Conservation (phyloP, 208 protist species). For the Herpetomonas tarakana region DNA sequence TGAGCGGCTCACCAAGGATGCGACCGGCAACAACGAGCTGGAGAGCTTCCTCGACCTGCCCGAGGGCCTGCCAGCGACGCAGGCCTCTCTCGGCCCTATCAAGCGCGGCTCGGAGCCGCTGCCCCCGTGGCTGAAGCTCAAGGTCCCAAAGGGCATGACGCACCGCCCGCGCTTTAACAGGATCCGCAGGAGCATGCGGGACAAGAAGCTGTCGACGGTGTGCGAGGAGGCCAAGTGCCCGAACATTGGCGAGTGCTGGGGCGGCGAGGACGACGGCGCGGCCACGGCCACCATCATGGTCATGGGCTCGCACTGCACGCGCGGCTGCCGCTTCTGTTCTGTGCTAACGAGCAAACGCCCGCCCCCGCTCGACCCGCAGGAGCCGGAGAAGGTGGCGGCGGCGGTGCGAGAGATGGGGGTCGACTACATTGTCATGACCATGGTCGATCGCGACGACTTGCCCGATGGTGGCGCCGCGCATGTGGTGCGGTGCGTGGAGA, state of each 20-base stretch:
- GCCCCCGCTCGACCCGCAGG: conserved; percentile 93
- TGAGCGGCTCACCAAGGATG: conserved; percentile 53
- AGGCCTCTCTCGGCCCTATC: conserved; percentile 71
- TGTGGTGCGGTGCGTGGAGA: conserved; percentile 87
- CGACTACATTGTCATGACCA: conserved; percentile 98
- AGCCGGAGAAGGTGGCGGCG: conserved; percentile 93
- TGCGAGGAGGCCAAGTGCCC: conserved; percentile 97
- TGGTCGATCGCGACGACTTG: conserved; percentile 97
- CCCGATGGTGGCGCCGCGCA: conserved; percentile 93
- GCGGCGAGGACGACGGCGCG: conserved; percentile 78
- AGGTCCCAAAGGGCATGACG: conserved; percentile 77
- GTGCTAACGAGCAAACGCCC: conserved; percentile 94
- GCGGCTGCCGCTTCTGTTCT: conserved; percentile 98
- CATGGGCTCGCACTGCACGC: conserved; percentile 97
- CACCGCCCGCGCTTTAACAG: conserved; percentile 80
- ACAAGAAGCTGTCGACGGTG: conserved; percentile 87
- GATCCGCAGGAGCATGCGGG: conserved; percentile 75
- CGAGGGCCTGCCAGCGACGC: conserved; percentile 49
- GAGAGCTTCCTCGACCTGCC: conserved; percentile 80
- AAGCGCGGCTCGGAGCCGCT: conserved; percentile 82
- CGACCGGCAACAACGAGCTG: conserved; percentile 66
- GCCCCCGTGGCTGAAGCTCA: conserved; percentile 92
- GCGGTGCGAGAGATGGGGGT: conserved; percentile 96
- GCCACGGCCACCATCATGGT: conserved; percentile 98
- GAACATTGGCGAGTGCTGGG: conserved; percentile 99